Percentiles rank a stretch among this genome's conserved stretches.
These are phyloP conservation scores for Penium margaritaceum DNA, from an alignment of 139 green algal species.

Conservation along the genomic window DNA sequence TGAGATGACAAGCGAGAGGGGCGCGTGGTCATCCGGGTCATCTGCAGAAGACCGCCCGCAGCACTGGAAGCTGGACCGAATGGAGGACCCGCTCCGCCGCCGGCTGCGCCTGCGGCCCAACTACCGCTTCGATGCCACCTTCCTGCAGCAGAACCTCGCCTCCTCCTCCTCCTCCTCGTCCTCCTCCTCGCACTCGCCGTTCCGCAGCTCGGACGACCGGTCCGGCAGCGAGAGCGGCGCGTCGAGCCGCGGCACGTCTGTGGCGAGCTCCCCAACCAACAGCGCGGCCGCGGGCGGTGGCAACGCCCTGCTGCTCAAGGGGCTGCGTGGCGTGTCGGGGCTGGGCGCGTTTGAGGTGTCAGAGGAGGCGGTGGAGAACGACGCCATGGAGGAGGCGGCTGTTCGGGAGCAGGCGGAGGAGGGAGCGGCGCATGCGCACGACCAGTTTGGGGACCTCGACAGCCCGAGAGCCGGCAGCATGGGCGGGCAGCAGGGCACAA, in stretches of 20 bases:
- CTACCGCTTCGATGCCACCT: constrained; percentile 22
- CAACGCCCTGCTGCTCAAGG: constrained; percentile 7
- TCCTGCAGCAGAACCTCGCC: not conserved
- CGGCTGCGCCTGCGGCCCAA: constrained; percentile 22
- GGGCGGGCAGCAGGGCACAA: too few relatives aligned
- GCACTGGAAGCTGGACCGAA: constrained; percentile 39
- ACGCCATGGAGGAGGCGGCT: not conserved
- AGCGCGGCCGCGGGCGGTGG: not conserved
- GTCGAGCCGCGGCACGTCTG: too few relatives aligned
- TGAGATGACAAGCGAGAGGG: constrained; percentile 22
- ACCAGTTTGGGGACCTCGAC: too few relatives aligned
- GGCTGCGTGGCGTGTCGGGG: not conserved
- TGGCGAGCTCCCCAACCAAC: too few relatives aligned
- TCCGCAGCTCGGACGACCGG: not conserved
- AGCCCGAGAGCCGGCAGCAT: too few relatives aligned
- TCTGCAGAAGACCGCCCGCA: not conserved
- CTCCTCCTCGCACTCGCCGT: not conserved
- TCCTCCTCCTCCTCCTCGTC: not conserved
- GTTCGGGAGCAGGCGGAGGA: not conserved
- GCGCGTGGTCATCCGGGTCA: constrained; percentile 13
- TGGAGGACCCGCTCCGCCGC: constrained; percentile 26
- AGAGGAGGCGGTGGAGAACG: constrained; percentile 3
- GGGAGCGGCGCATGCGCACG: too few relatives aligned
- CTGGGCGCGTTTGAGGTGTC: not conserved
- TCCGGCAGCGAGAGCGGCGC: not conserved